phyloP scores from a whole-genome alignment of 176 grass and related monocot genomes.

The Pontederia paniculata region DNA sequence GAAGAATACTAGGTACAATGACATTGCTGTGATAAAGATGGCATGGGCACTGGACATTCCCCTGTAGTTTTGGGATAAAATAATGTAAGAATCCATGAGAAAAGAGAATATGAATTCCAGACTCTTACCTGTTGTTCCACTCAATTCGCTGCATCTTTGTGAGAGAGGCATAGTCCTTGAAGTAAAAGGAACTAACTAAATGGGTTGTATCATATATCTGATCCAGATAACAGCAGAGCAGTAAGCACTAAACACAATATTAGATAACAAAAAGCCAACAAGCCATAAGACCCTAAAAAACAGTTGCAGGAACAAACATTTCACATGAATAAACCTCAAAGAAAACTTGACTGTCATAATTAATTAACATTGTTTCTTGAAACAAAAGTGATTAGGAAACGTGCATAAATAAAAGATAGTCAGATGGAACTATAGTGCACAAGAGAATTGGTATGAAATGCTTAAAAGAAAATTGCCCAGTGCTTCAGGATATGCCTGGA shows the following conservation, averaged over 20 bases:
- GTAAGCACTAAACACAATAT: not conserved
- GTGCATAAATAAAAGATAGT: too few relatives aligned
- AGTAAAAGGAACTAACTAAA: conserved; percentile 72
- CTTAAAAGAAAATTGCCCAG: too few relatives aligned
- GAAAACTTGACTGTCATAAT: too few relatives aligned
- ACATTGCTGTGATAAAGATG: conserved; percentile 81
- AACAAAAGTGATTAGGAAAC: too few relatives aligned
- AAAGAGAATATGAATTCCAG: not conserved
- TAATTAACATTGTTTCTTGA: too few relatives aligned
- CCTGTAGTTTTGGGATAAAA: conserved; percentile 26
- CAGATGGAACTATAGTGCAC: too few relatives aligned
- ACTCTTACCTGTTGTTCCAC: conserved; percentile 84
- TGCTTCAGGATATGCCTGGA: too few relatives aligned
- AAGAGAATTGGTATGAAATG: too few relatives aligned
- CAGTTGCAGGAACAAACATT: too few relatives aligned
- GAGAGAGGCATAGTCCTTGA: conserved; percentile 81
- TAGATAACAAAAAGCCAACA: too few relatives aligned
- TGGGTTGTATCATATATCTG: conserved; percentile 72
- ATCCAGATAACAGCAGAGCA: conserved; percentile 8
- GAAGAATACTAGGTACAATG: conserved; percentile 89
- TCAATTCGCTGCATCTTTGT: conserved; percentile 84
- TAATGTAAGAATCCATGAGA: not conserved
- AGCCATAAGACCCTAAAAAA: too few relatives aligned
- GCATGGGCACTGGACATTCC: conserved; percentile 94
- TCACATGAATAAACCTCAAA: too few relatives aligned